Conservation (phyloP, 1,284 basidiomycete species). For the Puccinia polysora region DNA sequence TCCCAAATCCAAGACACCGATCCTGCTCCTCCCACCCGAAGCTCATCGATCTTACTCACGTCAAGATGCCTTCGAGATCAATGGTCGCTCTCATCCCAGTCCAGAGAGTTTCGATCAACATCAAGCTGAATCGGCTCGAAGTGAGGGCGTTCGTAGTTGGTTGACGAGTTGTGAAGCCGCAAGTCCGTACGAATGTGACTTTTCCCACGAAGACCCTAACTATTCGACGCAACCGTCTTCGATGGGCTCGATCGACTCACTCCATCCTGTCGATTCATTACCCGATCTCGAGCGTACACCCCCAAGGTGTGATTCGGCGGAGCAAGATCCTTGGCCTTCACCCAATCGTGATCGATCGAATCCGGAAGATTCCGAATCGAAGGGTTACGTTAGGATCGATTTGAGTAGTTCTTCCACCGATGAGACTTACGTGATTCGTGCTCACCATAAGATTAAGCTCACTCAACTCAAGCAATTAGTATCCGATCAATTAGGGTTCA, state of each 20-base stretch:
- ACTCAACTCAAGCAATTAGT: too few species aligned
- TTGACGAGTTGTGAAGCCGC: constrained; percentile 7
- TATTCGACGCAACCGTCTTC: constrained; percentile 21
- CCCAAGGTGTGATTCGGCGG: too few species aligned
- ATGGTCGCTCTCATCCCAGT: too few species aligned
- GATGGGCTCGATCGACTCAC: neutral
- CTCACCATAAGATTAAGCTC: too few species aligned
- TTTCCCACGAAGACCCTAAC: constrained; percentile 5
- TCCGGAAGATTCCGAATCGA: too few species aligned
- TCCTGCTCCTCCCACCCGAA: neutral
- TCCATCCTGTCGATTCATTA: neutral
- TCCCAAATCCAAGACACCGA: neutral
- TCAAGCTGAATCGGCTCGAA: neutral
- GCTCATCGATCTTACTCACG: neutral
- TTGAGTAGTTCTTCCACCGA: too few species aligned
- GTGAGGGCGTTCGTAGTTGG: constrained; percentile 11
- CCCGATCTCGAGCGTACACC: neutral
- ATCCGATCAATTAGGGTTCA: too few species aligned
- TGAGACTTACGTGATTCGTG: too few species aligned
- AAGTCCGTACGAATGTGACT: constrained; percentile 7
- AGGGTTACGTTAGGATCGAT: too few species aligned
- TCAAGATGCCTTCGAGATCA: too few species aligned
- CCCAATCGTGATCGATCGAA: too few species aligned
- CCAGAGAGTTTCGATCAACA: constrained; percentile 1
- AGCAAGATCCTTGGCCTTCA: too few species aligned